Base-by-base conservation (phyloP, 371 early-diverging fungal species). In the Rhizomucor pusillus region DNA sequence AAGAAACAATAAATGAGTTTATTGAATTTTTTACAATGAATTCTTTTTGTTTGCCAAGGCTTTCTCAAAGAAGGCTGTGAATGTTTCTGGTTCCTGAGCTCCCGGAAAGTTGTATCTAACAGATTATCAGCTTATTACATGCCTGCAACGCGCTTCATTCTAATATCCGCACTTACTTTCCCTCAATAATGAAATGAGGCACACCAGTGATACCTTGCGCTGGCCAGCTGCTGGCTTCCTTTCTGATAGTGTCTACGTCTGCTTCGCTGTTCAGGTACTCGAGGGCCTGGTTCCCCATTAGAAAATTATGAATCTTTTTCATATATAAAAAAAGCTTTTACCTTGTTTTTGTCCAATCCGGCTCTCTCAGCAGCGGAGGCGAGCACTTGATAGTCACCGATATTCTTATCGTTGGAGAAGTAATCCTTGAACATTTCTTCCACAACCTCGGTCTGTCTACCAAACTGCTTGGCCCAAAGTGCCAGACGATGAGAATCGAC, bases 401-500 rank as follows among this genome's bases (percentile, higher is more conserved):
- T 68, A 57, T 87, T 80, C 53, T 77, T 54, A 50, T 80, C 79
- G 22, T 75, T 59, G 62, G 90, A 89, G 72, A 87, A 87, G 60
- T 90, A 90, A 22, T 77, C 63, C 24, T 71, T 64, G 50, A 87
- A 81, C 22, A 91, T 52, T 43, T 76, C 77, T n/a, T 82, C 82
- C 13, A 85, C 81, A 5, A 84, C 68, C 51, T 75, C 68, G 20
- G 71, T 62, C 62, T 89, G 84, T 37, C 77, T 71, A 24, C 77
- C 80, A 20, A 74, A 54, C 5, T 64, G 58, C 35, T 65, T 53
- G 0, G 90, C 84, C 72, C 69, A 88, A 37, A 72, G 63, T 41
- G 88, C 69, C 22, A 91, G 63, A 0, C 90, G 86, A 43, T 91
- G 89, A 1, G 87, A 81, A 40, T 87, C 81, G 16, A 87, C 47